These are phyloP conservation scores for Trichoderma gracile DNA, from an alignment of 2,329 filamentous ascomycete species.

Conservation along the genomic window DNA sequence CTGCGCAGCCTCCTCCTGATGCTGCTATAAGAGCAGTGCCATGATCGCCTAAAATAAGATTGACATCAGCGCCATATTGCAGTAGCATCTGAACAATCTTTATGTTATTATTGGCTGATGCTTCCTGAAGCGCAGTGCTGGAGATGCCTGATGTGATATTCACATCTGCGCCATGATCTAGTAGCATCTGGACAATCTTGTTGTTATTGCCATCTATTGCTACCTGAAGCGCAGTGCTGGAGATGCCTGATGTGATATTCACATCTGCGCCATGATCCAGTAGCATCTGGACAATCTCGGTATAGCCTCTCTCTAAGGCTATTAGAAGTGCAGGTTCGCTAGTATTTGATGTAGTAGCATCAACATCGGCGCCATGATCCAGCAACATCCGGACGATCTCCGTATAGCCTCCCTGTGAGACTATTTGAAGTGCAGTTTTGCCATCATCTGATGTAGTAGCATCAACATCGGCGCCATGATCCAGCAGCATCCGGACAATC, in stretches of 20 bases:
- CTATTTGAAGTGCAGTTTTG: not conserved
- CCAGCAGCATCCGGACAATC: no score
- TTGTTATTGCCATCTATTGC: no score
- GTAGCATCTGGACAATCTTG: not conserved
- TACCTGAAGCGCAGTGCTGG: no score
- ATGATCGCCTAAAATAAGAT: not conserved
- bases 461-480: not conserved
- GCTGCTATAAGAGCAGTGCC: not conserved
- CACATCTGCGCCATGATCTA: not conserved
- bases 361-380: not conserved
- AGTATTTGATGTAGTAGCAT: no score
- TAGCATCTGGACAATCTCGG: not conserved
- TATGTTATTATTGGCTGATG: not conserved
- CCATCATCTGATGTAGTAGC: not conserved
- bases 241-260: no score
- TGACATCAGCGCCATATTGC: not conserved
- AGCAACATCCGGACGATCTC: not conserved
- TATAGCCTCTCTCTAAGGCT: not conserved
- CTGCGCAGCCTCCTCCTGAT: not conserved
- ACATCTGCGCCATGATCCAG: not conserved
- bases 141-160: not conserved
- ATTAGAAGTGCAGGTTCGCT: not conserved
- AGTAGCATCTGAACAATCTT: not conserved
- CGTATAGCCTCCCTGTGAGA: not conserved
- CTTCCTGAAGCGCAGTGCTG: not conserved